These are phyloP conservation scores for Ajuga chamaepitys DNA, from an alignment of 257 asterid genomes.

Conservation along the genomic window DNA sequence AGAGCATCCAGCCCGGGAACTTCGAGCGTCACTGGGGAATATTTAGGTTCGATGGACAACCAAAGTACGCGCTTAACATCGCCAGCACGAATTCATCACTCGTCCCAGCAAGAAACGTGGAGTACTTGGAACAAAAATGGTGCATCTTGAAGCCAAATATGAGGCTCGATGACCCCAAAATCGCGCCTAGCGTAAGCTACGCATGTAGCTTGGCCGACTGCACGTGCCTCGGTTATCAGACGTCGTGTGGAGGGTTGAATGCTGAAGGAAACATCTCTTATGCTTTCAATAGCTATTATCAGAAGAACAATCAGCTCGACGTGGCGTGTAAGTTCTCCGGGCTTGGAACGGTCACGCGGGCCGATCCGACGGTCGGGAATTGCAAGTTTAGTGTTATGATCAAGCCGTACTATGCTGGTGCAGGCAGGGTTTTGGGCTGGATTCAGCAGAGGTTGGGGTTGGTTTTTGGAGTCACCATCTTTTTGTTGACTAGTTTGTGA, in stretches of 20 bases:
- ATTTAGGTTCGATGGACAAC: slow-evolving; percentile 48
- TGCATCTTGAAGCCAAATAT: slow-evolving; percentile 51
- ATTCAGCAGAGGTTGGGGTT: slow-evolving; percentile 12
- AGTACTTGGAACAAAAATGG: slow-evolving; percentile 43
- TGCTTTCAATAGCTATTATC: slow-evolving; percentile 69
- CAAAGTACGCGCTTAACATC: slow-evolving; percentile 48
- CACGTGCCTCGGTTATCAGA: slow-evolving; percentile 53
- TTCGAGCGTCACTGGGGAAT: slow-evolving; percentile 79
- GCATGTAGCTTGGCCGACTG: slow-evolving; percentile 65
- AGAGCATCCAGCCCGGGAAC: slow-evolving; percentile 64
- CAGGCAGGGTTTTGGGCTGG: slow-evolving; percentile 10
- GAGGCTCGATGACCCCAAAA: slow-evolving; percentile 30
- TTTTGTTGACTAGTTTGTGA: slow-evolving; percentile 29
- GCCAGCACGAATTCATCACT: slow-evolving; percentile 40
- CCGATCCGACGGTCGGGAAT: slow-evolving; percentile 47
- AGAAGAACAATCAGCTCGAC: slow-evolving; percentile 52
- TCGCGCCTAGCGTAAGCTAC: slow-evolving; percentile 52
- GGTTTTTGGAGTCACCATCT: slow-evolving; percentile 24
- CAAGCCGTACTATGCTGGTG: slow-evolving; percentile 42
- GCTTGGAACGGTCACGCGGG: slow-evolving; percentile 48
- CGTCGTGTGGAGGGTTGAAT: slow-evolving; percentile 56
- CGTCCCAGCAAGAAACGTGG: slow-evolving; percentile 36
- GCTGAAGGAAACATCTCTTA: slow-evolving; percentile 46
- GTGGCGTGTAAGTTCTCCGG: slow-evolving; percentile 59
- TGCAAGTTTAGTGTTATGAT: slow-evolving; percentile 50